Evolutionary conservation across 495 filamentous ascomycete genomes (phyloP), one percentile per base, ranked within the genome.

Genomic region (Diplogelasinospora grovesii): DNA sequence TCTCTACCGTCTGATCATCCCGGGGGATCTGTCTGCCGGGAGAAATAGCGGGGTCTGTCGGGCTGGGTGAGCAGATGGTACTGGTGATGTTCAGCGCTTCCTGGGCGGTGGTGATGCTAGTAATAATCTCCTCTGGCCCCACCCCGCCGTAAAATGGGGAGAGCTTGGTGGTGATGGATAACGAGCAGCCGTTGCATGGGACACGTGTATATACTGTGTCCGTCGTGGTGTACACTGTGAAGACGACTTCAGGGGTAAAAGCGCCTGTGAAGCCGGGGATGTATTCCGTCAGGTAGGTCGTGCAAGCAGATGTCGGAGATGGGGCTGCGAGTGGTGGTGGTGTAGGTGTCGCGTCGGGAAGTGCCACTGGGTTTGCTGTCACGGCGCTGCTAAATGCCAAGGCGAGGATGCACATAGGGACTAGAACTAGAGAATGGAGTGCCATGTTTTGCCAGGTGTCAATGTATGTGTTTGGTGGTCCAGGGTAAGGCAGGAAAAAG

Each of bases 141-240:
- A 26, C 21, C 6, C 20, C 35, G 22, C 21, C 35, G 13, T 23
- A 6, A 6, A 5, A 5, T 11, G 20, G 35, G 8, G 8, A n/a
- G 13, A 15, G 16, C 20, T 24, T 2, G 1, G 22, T 13, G 21
- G 35, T 37, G 8, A 21, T 6, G 32, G 32, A 18, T 8, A 37
- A 14, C 4, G 16, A 9, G 19, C 35, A 37, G 1, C 35, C 35
- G 10, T 37, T 6, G 19, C 35, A 37, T 1, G 35, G 35, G 11
- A 37, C 35, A 15, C 9, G 21, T 20, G 35, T 5, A 6, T 24
- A 15, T 9, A 37, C 35, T 11, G 35, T 37, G 6, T 23, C 4
- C 3, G 35, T 37, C 9, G 20, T 37, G 35, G 35, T 37, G 35
- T 37, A 37, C 9, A 37, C 35, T 3, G 35, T 37, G 35, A 24